A percentile compares a stretch with the other conserved stretches of the same genome.
phyloP scores from a whole-genome alignment of 2,329 filamentous ascomycete genomes.

The Madurella fahalii region DNA sequence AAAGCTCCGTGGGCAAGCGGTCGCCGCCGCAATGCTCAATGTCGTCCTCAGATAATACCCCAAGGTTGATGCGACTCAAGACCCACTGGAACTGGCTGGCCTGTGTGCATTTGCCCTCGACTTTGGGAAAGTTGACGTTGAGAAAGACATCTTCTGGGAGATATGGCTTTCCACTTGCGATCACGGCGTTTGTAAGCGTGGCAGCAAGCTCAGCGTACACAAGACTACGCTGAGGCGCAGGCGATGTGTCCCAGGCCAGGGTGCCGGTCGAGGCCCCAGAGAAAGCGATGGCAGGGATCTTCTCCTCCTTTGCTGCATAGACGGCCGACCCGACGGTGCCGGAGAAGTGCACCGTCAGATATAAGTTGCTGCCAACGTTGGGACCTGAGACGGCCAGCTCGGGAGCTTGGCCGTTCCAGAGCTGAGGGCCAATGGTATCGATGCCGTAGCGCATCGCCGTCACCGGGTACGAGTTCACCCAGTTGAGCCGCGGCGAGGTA shows the following conservation, averaged over 20 bases:
- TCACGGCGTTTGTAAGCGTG: conserved; percentile 52
- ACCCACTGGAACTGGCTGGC: conserved; percentile 59
- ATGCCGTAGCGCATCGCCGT: conserved; percentile 63
- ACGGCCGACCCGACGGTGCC: conserved; percentile 64
- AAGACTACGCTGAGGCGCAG: conserved; percentile 49
- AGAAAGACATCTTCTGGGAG: conserved; percentile 58
- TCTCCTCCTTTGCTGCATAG: conserved; percentile 50
- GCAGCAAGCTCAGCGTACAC: conserved; percentile 63
- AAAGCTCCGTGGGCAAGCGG: conserved; percentile 56
- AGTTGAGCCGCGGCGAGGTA: conserved; percentile 58
- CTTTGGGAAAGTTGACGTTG: conserved; percentile 65
- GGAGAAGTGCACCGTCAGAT: conserved; percentile 52
- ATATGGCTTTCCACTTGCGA: conserved; percentile 57
- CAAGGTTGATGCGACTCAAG: conserved; percentile 56
- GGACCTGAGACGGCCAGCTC: conserved; percentile 64
- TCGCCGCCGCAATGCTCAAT: conserved; percentile 52
- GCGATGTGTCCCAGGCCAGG: conserved; percentile 51
- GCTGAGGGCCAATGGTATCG: conserved; percentile 47
- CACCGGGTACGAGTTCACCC: conserved; percentile 67
- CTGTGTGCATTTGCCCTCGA: conserved; percentile 47
- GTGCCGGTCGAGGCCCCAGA: conserved; percentile 49
- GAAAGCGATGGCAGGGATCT: conserved; percentile 66
- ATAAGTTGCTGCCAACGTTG: conserved; percentile 58
- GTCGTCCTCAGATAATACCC: conserved; percentile 51
- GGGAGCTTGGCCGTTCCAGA: conserved; percentile 49